A percentile compares a stretch with the other conserved stretches of the same genome.
These are phyloP conservation scores for Quercus lobata DNA, from an alignment of 331 rosid species.

Conservation along the genomic window DNA sequence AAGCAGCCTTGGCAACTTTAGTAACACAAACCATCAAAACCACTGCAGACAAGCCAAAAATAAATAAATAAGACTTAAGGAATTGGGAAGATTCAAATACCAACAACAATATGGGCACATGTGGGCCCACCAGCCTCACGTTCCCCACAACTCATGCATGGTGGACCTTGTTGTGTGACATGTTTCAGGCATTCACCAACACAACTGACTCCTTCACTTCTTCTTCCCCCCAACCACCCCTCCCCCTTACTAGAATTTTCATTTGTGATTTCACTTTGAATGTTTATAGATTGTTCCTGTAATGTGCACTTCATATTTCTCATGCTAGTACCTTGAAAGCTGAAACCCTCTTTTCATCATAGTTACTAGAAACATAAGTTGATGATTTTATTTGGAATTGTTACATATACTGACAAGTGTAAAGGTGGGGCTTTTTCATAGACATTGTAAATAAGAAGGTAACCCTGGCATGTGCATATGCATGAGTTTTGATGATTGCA, in stretches of 20 bases:
- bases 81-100: neutral
- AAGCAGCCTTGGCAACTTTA: constrained; percentile 80
- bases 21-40: constrained; percentile 71
- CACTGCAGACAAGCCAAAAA: constrained; percentile 55
- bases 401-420: neutral
- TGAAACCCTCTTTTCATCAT: neutral
- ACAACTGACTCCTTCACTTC: no score
- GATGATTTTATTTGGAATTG: neutral
- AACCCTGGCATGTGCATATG: neutral
- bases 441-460: constrained; percentile 1
- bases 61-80: neutral
- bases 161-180: no score
- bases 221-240: no score
- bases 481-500: neutral
- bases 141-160: neutral
- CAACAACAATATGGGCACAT: neutral
- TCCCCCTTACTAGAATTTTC: neutral
- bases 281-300: neutral
- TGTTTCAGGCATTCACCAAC: no score
- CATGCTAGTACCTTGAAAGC: neutral
- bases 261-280: neutral
- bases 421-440: neutral
- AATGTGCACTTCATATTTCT: neutral
- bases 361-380: neutral
- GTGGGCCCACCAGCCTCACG: neutral